Evolutionary conservation across 169 alveolate species (phyloP).

Genomic region (Plasmodium gallinaceum): DNA sequence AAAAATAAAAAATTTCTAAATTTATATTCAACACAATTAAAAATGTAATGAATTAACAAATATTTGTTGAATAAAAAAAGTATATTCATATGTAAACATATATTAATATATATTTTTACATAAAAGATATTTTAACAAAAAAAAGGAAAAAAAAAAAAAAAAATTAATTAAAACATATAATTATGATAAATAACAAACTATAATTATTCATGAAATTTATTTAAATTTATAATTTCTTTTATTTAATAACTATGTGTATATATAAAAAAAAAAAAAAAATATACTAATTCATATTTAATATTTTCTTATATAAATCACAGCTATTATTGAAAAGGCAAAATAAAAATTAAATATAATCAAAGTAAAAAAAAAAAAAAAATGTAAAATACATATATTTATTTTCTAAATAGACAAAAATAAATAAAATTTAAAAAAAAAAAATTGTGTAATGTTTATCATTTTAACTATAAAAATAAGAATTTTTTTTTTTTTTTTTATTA

Average conservation of each 20-base stretch:
- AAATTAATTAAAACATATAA: slow-evolving; percentile 4
- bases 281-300: no score
- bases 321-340: no score
- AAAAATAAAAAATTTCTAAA: slow-evolving; percentile 1
- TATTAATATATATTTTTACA: neutral
- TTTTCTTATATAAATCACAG: no score
- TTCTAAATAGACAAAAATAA: neutral
- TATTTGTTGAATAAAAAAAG: neutral
- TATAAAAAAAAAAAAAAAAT: no score
- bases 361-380: no score
- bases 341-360: no score
- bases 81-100: neutral
- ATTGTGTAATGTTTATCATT: neutral
- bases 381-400: neutral
- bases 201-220: neutral
- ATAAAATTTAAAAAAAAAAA: neutral
- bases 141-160: neutral
- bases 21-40: neutral
- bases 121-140: neutral
- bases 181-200: slow-evolving; percentile 1
- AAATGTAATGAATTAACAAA: slow-evolving; percentile 3
- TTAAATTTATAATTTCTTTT: neutral
- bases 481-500: neutral
- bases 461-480: neutral
- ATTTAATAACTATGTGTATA: no score